phyloP scores from a whole-genome alignment of 495 filamentous ascomycete genomes.

The Acidiella bohemica region DNA sequence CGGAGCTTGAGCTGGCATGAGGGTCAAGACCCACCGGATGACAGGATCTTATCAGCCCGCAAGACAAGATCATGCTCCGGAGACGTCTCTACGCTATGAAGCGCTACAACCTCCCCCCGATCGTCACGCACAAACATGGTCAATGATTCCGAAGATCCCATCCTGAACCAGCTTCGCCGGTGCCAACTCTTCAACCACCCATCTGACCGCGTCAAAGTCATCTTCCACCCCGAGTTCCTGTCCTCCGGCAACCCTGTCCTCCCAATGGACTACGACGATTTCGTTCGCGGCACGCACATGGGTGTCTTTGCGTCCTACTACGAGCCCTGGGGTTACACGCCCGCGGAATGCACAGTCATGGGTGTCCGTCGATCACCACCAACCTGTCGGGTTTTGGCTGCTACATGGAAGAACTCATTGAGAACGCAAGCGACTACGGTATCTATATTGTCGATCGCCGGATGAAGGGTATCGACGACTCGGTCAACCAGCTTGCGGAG shows the following conservation, averaged over 20 bases:
- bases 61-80: constrained; percentile 86
- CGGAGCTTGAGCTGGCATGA: constrained; percentile 87
- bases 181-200: constrained; percentile 96
- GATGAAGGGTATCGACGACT: constrained; percentile 91
- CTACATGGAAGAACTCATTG: constrained; percentile 98
- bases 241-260: constrained; percentile 91
- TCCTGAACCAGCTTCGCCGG: constrained; percentile 88
- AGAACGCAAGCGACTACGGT: constrained; percentile 93
- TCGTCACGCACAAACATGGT: constrained; percentile 99
- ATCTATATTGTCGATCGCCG: constrained; percentile 98
- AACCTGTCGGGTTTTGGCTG: constrained; percentile 96
- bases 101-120: constrained; percentile 71
- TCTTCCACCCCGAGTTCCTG: constrained; percentile 97
- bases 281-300: constrained; percentile 90
- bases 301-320: constrained; percentile 97
- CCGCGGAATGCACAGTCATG: constrained; percentile 98
- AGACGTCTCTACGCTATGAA: constrained; percentile 94
- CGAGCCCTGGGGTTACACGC: constrained; percentile 97
- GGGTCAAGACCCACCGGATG: constrained; percentile 79
- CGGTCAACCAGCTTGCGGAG: constrained; percentile 81
- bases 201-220: constrained; percentile 85
- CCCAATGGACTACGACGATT: constrained; percentile 94
- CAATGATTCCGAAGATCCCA: constrained; percentile 84
- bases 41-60: constrained; percentile 80
- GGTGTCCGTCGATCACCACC: constrained; percentile 97